Conservation (phyloP, 2,329 filamentous ascomycete genomes). For the Metarhizium album region DNA sequence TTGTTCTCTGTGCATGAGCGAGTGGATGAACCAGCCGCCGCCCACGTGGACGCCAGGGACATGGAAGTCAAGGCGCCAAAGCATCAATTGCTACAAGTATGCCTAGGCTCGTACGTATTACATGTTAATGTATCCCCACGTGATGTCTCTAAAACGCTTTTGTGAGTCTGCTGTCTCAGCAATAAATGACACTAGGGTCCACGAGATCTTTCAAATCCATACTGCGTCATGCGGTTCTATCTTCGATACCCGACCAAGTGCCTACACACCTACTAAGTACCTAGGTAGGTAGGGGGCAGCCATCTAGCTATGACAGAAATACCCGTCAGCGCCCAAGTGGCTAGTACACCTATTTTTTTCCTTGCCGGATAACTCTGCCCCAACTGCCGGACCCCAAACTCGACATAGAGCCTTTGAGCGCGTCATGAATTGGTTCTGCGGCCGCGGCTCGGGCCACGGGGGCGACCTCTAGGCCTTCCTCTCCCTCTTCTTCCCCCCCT, state of each 20-base stretch:
- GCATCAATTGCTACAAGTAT: no score
- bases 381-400: not conserved
- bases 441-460: conserved; percentile 4
- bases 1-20: not conserved
- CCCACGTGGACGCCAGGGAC: not conserved
- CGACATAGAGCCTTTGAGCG: not conserved
- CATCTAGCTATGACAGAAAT: no score
- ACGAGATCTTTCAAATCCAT: no score
- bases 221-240: no score
- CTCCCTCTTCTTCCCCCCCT: conserved; percentile 9
- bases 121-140: not conserved
- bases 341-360: no score
- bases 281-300: not conserved
- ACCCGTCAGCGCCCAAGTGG: not conserved
- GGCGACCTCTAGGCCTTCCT: conserved; percentile 10
- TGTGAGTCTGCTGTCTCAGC: no score
- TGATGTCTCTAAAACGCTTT: no score
- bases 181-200: no score
- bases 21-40: not conserved
- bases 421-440: not conserved
- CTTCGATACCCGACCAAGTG: not conserved
- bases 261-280: not conserved
- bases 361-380: not conserved
- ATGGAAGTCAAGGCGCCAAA: no score
- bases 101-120: not conserved